These are phyloP conservation scores for Cystobasidium ongulense DNA, from an alignment of 768 basidiomycete species.

Conservation along the genomic window DNA sequence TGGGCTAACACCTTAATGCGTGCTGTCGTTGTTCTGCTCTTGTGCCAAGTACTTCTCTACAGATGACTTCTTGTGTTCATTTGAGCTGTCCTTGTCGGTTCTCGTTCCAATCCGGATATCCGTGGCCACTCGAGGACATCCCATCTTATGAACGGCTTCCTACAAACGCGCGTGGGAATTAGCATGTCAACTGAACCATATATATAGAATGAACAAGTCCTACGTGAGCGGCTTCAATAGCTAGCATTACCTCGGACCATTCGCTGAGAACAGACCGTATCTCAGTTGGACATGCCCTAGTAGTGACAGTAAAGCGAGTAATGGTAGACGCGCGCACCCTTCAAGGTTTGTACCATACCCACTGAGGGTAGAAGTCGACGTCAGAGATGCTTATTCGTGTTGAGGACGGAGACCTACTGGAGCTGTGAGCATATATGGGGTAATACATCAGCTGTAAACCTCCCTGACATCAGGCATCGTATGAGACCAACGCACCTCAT, in stretches of 20 bases:
- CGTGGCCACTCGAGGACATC: conserved; percentile 26
- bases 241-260: conserved; percentile 30
- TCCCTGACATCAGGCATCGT: neutral
- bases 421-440: too few relatives aligned
- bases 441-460: too few relatives aligned
- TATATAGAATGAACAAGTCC: neutral
- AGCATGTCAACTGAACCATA: neutral
- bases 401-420: neutral
- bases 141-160: conserved; percentile 28
- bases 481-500: conserved; percentile 3
- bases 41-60: conserved; percentile 19
- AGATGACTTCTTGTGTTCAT: conserved; percentile 27
- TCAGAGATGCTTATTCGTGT: neutral
- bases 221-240: conserved; percentile 30
- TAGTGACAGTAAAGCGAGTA: neutral
- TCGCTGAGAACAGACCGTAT: neutral
- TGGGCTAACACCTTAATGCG: neutral
- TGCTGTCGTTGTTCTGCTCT: neutral
- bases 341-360: conserved; percentile 30
- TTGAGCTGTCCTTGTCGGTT: conserved; percentile 27
- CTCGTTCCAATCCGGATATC: conserved; percentile 25
- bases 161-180: neutral
- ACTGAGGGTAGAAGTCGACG: neutral
- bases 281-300: neutral
- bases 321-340: conserved; percentile 5